Base-by-base conservation (phyloP, 2,329 filamentous ascomycete species). In the Byssothecium circinans region DNA sequence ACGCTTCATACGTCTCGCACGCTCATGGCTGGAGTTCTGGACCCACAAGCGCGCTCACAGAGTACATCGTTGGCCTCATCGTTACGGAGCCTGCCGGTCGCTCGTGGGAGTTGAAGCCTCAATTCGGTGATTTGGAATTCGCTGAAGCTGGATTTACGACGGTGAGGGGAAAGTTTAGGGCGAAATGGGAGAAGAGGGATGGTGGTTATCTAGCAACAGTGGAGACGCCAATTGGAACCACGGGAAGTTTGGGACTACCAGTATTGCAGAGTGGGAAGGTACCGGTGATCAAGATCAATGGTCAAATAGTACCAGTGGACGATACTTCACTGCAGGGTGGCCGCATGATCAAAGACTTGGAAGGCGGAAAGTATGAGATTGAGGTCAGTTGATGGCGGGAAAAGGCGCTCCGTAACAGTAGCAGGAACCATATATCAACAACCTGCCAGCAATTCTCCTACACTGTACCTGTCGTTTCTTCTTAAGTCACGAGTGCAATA, bases 141-240 rank as follows among this genome's bases (percentile, higher is more conserved):
- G 75, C 73, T 2, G 66, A 77, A 51, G 74, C 70, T 1, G 77
- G 76, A 0, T 80, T 79, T 44, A 67, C 60, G 25, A 79, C 77
- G 1, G 51, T 50, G n/a, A 51, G 78, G 25, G 77, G 77, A 0
- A 69, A 62, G 45, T 79, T 75, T 50, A 47, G 63, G 11, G 67
- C 65, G 1, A 57, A 60, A 29, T 74, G 71, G 69, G 57, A 62
- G 37, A 57, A 37, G 23, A 40, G 34, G 22, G 44, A 22, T 43
- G 47, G 20, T 53, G 61, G 39, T 23, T 61, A 54, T 34, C 8
- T 11, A 14, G 32, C 72, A 58, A 52, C 48, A 30, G 32, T 61
- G 25, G 18, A 18, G 18, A 64, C 65, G 12, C 70, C 69, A 3
- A 22, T 17, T 6, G 65, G 64, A 1, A 72, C 69, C 19, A 52